Conservation (phyloP, 306 rosid genomes). For the Pyrus communis region DNA sequence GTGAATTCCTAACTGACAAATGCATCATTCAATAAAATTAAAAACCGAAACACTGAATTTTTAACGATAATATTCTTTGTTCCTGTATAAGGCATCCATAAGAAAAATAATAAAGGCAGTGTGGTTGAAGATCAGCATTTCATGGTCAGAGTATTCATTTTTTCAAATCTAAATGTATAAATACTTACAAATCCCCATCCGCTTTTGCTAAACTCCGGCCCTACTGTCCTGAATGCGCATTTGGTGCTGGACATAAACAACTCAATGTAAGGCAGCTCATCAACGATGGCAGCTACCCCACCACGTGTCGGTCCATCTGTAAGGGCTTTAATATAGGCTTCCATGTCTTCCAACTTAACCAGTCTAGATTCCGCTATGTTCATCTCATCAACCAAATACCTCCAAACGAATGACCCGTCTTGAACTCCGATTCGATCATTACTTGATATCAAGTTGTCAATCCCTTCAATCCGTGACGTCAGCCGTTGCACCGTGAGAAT, state of each 20-base stretch:
- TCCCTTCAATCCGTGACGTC: constrained; percentile 63
- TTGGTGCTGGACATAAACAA: constrained; percentile 42
- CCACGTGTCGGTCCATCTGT: constrained; percentile 50
- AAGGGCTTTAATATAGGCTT: constrained; percentile 46
- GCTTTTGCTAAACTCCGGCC: constrained; percentile 75
- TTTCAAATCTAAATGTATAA: not conserved
- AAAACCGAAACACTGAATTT: not conserved
- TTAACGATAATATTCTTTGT: not conserved
- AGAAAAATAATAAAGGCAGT: no score
- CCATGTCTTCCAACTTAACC: constrained; percentile 38
- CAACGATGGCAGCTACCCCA: constrained; percentile 80
- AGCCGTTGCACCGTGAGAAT: constrained; percentile 77
- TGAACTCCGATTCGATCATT: constrained; percentile 68
- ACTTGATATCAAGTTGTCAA: constrained; percentile 58
- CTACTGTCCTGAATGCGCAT: constrained; percentile 60
- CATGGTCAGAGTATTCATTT: not conserved
- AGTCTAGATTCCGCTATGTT: constrained; percentile 59
- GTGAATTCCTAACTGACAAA: not conserved
- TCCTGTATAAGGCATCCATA: no score
- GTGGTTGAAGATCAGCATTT: not conserved
- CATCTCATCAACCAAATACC: constrained; percentile 58
- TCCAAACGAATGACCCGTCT: constrained; percentile 61
- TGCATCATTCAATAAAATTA: no score
- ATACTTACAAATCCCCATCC: constrained; percentile 92
- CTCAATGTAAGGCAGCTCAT: constrained; percentile 80